phyloP scores from a whole-genome alignment of 2,329 filamentous ascomycete genomes.

The Nigrospora oryzae region DNA sequence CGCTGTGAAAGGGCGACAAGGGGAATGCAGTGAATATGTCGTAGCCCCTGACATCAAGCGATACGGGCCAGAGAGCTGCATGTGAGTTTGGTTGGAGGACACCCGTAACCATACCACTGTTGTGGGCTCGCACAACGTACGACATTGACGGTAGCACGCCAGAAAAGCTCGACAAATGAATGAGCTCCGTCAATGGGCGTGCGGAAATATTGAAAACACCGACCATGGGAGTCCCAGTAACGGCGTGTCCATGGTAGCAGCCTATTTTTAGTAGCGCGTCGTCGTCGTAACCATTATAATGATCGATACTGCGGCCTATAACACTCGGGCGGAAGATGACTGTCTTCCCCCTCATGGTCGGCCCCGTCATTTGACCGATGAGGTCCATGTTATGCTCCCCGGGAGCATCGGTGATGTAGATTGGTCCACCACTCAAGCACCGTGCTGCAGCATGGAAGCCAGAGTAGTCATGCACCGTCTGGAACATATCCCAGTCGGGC shows the following conservation, averaged over 20 bases:
- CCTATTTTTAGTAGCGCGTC: conserved; percentile 66
- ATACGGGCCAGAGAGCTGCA: conserved; percentile 49
- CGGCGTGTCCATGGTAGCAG: conserved; percentile 61
- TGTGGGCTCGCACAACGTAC: conserved; percentile 71
- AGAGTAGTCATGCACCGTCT: conserved; percentile 58
- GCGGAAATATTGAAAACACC: conserved; percentile 77
- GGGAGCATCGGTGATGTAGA: conserved; percentile 89
- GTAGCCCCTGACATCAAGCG: conserved; percentile 59
- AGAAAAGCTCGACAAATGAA: conserved; percentile 65
- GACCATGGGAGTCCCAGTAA: conserved; percentile 66
- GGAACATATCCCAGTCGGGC: conserved; percentile 74
- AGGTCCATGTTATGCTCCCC: conserved; percentile 70
- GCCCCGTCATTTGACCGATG: conserved; percentile 73
- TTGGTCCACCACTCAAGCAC: conserved; percentile 82
- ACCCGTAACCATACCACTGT: conserved; percentile 50
- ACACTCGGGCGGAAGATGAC: conserved; percentile 74
- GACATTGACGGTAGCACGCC: conserved; percentile 49
- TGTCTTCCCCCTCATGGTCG: conserved; percentile 62
- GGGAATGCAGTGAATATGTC: conserved; percentile 76
- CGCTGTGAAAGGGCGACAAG: conserved; percentile 46
- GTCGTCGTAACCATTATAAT: conserved; percentile 71
- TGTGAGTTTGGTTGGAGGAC: conserved; percentile 35
- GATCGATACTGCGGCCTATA: conserved; percentile 62
- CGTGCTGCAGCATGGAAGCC: conserved; percentile 84
- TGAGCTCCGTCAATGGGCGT: conserved; percentile 54